Percentiles rank a stretch among this genome's conserved stretches.
phyloP scores from a whole-genome alignment of 2,329 filamentous ascomycete genomes.

The Diaporthe citri region DNA sequence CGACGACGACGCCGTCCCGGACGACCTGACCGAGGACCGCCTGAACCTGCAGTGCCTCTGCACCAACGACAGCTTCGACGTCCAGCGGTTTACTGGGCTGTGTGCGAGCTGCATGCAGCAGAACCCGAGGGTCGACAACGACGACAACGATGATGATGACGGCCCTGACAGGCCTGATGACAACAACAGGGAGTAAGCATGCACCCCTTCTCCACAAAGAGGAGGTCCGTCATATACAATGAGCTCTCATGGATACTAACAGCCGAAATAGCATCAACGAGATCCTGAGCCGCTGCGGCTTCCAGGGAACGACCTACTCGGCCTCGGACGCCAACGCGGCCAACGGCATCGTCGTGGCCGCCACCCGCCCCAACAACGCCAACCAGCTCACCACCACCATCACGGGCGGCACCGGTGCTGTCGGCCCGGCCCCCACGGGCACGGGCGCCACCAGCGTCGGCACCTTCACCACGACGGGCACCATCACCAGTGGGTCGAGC shows the following conservation, averaged over 20 bases:
- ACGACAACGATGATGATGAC: constrained; percentile 36
- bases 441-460: neutral
- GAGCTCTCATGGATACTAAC: neutral
- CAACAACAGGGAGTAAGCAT: constrained; percentile 23
- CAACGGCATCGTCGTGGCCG: constrained; percentile 49
- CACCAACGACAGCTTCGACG: constrained; percentile 57
- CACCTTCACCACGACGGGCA: constrained; percentile 15
- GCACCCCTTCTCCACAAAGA: neutral
- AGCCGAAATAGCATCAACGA: constrained; percentile 45
- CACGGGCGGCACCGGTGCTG: constrained; percentile 36
- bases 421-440: neutral
- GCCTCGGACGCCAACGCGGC: constrained; percentile 43
- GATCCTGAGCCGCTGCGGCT: constrained; percentile 52
- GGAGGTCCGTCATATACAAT: neutral
- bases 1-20: constrained; percentile 58
- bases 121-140: constrained; percentile 41
- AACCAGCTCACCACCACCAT: constrained; percentile 53
- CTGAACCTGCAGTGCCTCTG: constrained; percentile 56
- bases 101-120: constrained; percentile 55
- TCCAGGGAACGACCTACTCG: constrained; percentile 49
- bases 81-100: constrained; percentile 50
- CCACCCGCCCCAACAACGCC: constrained; percentile 49
- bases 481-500: constrained; percentile 13
- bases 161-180: constrained; percentile 31
- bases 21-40: constrained; percentile 51